phyloP scores from a whole-genome alignment of 2,329 filamentous ascomycete species.

The Fragosphaeria purpurea region DNA sequence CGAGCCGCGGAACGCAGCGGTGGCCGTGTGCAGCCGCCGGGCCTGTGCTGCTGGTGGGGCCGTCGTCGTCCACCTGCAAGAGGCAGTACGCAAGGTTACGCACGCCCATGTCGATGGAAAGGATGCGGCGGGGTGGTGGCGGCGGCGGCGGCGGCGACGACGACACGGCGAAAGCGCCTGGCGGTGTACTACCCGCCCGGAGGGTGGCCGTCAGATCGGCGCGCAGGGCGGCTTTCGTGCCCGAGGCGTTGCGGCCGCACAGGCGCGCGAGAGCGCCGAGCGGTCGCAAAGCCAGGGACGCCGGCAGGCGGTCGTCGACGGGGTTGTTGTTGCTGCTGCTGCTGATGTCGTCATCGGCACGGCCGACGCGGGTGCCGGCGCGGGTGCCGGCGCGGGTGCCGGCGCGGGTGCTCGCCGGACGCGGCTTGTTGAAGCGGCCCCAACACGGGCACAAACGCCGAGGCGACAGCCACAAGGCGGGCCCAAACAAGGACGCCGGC shows the following conservation, averaged over 20 bases:
- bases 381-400: too few species aligned
- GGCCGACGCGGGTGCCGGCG: too few species aligned
- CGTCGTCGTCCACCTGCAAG: slow-evolving; percentile 21
- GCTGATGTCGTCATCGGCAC: neutral
- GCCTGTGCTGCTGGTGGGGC: too few species aligned
- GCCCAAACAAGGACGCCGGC: too few species aligned
- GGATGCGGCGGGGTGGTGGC: slow-evolving; percentile 34
- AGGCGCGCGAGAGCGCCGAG: slow-evolving; percentile 49
- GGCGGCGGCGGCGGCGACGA: neutral
- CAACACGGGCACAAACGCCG: too few species aligned
- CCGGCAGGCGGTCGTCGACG: too few species aligned
- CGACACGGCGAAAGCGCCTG: too few species aligned
- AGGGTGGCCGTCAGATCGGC: slow-evolving; percentile 40
- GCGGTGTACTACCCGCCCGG: too few species aligned
- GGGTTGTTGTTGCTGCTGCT: neutral
- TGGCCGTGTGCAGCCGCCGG: neutral
- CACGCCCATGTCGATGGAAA: slow-evolving; percentile 81
- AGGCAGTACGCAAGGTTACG: slow-evolving; percentile 70
- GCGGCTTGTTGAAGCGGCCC: too few species aligned
- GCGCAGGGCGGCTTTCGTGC: slow-evolving; percentile 28
- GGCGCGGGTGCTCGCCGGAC: too few species aligned
- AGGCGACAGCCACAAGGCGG: too few species aligned
- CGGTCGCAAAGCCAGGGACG: neutral
- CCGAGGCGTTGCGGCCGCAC: slow-evolving; percentile 50
- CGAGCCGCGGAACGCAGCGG: slow-evolving; percentile 8